Percentiles rank a stretch among this genome's conserved stretches.
Evolutionary conservation across 2,329 filamentous ascomycete genomes (phyloP).

Genomic region (Pyricularia grisea): DNA sequence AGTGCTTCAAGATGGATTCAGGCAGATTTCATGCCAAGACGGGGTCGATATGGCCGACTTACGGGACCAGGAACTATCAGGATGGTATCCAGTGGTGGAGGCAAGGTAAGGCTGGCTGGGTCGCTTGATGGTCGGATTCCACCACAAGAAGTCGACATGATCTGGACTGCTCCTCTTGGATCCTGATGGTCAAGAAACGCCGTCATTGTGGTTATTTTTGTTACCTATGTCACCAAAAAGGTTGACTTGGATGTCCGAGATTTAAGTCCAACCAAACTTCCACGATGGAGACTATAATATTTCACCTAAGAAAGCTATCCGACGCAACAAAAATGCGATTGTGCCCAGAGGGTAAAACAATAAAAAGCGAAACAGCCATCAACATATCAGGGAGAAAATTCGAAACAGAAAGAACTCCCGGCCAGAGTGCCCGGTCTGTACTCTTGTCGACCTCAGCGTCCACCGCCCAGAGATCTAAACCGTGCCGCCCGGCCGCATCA

Average conservation of each 20-base stretch:
- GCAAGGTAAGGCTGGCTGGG: neutral
- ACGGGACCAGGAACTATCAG: neutral
- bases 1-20: neutral
- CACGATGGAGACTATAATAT: neutral
- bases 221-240: too few species aligned
- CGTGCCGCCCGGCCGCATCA: too few species aligned
- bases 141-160: too few species aligned
- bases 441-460: neutral
- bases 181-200: too few species aligned
- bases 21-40: too few species aligned
- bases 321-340: neutral
- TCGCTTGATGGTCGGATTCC: too few species aligned
- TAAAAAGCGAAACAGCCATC: neutral
- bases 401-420: neutral
- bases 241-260: too few species aligned
- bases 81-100: neutral
- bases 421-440: neutral
- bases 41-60: too few species aligned
- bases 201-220: too few species aligned
- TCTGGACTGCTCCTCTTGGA: too few species aligned
- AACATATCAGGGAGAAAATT: neutral
- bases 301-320: neutral
- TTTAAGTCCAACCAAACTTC: neutral
- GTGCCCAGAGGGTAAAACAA: neutral
- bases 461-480: neutral